Conservation (phyloP, 108 stramenopile genomes). For the Parmales sp. region DNA sequence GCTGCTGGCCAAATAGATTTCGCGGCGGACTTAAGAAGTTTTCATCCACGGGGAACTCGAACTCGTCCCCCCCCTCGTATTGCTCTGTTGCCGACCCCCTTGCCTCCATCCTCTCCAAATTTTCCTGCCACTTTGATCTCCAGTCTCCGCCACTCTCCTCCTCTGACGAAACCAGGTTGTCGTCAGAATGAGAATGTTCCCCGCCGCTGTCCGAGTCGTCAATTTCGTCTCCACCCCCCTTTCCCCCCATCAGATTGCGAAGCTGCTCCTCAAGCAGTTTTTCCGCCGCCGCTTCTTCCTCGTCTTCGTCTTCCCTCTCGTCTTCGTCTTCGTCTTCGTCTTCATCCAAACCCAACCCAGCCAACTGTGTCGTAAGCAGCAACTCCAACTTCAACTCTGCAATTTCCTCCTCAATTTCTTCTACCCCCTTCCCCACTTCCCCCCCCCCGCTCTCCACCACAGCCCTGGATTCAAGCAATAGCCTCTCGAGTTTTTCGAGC, state of each 20-base stretch:
- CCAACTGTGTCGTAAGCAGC: constrained; percentile 3
- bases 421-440: constrained; percentile 14
- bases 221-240: neutral
- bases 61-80: too few species aligned
- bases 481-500: neutral
- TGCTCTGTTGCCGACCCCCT: too few species aligned
- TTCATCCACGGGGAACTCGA: too few species aligned
- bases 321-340: neutral
- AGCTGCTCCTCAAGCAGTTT: too few species aligned
- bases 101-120: too few species aligned
- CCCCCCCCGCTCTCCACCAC: neutral
- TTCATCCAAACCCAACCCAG: neutral
- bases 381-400: constrained; percentile 1
- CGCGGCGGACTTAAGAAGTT: neutral
- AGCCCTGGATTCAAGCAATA: neutral
- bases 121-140: too few species aligned
- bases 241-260: neutral
- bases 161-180: too few species aligned
- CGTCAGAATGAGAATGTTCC: too few species aligned
- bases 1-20: neutral
- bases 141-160: too few species aligned
- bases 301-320: neutral
- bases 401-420: constrained; percentile 15
- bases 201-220: neutral
- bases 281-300: neutral